Evolutionary conservation across 1,139 yeast species (phyloP), one percentile per base, ranked within the genome.

Genomic region (Meyerozyma sp.): DNA sequence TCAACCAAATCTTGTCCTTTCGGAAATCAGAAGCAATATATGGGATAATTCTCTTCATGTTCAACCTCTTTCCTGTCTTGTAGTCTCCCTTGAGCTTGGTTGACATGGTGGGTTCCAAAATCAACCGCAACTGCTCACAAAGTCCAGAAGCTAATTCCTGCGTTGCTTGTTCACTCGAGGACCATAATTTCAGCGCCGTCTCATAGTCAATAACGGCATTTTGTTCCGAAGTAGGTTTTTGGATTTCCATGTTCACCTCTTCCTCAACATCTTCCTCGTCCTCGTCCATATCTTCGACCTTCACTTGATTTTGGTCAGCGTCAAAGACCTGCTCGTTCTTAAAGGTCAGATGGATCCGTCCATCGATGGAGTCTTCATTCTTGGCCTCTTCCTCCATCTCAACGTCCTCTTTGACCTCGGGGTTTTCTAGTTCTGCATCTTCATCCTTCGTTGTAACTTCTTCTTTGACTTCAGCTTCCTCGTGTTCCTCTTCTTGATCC

Each of bases 21-120:
- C 96, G 83, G 79, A 90, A 94, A 58, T 91, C 96, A 40, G 96
- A 87, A 1, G 99, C 98, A 70, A 94, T 93, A 65, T 93, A 94
- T 11, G 98, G 96, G 57, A 94, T 93, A 54, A 94, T 94, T 53
- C 98, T 76, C 73, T 91, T 93, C 98, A 94, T 91, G 65, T 94
- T 94, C 58, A 94, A 77, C 52, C 98, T 76, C 64, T 94, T 94
- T 63, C 99, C 99, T 2, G 98, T 91, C 65, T 91, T 90, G 66
- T 89, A 94, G 63, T 94, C 98, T 56, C 99, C 99, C 51, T 81
- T 82, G 46, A 94, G 73, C 62, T 93, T 93, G 3, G 98, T 93
- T 11, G 97, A 95, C 49, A 88, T 71, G 0, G 98, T 93, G 5
- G 99, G 99, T 59, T 93, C 98, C 55, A 94, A 71, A 57, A 94